Conservation (phyloP, 2,329 filamentous ascomycete species). For the Scolecobasidium constrictum region DNA sequence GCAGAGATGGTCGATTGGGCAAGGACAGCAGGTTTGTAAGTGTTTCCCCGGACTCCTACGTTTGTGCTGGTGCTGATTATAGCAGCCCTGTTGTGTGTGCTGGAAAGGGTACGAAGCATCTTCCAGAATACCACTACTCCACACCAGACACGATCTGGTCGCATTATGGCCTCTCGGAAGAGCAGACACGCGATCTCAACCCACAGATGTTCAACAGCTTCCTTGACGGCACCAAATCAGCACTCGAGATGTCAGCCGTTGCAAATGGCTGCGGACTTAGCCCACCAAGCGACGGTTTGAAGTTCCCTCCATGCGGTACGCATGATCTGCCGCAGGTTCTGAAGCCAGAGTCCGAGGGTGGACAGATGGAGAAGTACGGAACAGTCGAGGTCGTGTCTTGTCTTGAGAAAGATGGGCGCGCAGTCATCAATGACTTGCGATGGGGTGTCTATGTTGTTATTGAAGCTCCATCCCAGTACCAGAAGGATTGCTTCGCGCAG, state of each 20-base stretch:
- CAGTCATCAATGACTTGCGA: slow-evolving; percentile 29
- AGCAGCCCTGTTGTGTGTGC: slow-evolving; percentile 30
- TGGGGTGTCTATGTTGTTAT: slow-evolving; percentile 38
- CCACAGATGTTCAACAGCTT: slow-evolving; percentile 40
- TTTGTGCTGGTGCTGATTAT: no score
- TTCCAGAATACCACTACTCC: slow-evolving; percentile 34
- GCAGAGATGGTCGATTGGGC: slow-evolving; percentile 34
- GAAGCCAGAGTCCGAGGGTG: slow-evolving; percentile 29
- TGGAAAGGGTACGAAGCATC: slow-evolving; percentile 36
- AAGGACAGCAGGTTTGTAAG: slow-evolving; percentile 29
- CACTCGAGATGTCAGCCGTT: slow-evolving; percentile 38
- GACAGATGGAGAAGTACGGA: slow-evolving; percentile 27
- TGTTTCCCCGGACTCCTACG: no score
- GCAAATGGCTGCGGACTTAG: slow-evolving; percentile 34
- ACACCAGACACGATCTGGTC: slow-evolving; percentile 38
- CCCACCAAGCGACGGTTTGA: slow-evolving; percentile 29
- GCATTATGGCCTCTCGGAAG: slow-evolving; percentile 35
- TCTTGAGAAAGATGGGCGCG: slow-evolving; percentile 32
- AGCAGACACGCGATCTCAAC: slow-evolving; percentile 36
- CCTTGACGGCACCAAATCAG: slow-evolving; percentile 37
- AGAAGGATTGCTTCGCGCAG: slow-evolving; percentile 33
- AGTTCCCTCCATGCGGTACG: slow-evolving; percentile 33
- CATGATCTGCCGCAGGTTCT: slow-evolving; percentile 32
- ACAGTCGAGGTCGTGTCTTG: slow-evolving; percentile 36
- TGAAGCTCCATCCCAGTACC: slow-evolving; percentile 30